Percentiles rank a stretch among this genome's conserved stretches.
Evolutionary conservation across 2,329 filamentous ascomycete species (phyloP).

Genomic region (Colletotrichum melonis): DNA sequence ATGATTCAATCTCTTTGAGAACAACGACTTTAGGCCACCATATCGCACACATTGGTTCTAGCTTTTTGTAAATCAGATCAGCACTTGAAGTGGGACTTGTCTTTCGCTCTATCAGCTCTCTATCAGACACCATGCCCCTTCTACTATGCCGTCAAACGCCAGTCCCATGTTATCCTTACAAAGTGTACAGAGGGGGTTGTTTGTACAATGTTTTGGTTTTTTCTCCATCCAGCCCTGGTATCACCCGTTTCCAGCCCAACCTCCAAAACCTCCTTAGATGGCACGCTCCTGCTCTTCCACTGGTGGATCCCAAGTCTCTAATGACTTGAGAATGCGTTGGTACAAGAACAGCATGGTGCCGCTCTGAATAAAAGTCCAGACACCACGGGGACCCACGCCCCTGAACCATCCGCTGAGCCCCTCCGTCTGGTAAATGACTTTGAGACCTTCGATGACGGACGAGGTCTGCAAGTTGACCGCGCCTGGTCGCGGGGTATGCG

Average conservation of each 20-base stretch:
- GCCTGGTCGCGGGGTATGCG: slow-evolving; percentile 82
- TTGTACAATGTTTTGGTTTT: slow-evolving; percentile 28
- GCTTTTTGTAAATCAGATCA: neutral
- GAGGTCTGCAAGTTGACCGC: slow-evolving; percentile 87
- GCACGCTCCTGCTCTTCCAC: slow-evolving; percentile 22
- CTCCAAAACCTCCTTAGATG: slow-evolving; percentile 22
- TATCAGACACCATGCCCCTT: slow-evolving; percentile 31
- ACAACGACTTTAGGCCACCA: neutral
- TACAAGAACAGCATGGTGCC: slow-evolving; percentile 97
- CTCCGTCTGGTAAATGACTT: slow-evolving; percentile 90
- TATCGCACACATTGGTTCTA: neutral
- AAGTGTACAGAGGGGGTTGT: slow-evolving; percentile 31
- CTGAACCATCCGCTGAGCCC: slow-evolving; percentile 92
- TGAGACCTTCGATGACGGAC: slow-evolving; percentile 85
- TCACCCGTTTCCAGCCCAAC: neutral
- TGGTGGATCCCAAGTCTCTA: slow-evolving; percentile 67
- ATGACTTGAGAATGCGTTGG: slow-evolving; percentile 83
- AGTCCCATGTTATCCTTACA: slow-evolving; percentile 34
- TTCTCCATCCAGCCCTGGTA: slow-evolving; percentile 16
- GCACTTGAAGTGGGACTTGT: slow-evolving; percentile 33
- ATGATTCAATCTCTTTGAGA: neutral
- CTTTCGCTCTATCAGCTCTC: slow-evolving; percentile 37
- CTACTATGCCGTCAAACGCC: slow-evolving; percentile 35
- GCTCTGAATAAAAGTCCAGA: slow-evolving; percentile 98
- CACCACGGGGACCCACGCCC: slow-evolving; percentile 89